Base-by-base conservation (phyloP, 23 red algal species). In the Gracilaria gracilis region DNA sequence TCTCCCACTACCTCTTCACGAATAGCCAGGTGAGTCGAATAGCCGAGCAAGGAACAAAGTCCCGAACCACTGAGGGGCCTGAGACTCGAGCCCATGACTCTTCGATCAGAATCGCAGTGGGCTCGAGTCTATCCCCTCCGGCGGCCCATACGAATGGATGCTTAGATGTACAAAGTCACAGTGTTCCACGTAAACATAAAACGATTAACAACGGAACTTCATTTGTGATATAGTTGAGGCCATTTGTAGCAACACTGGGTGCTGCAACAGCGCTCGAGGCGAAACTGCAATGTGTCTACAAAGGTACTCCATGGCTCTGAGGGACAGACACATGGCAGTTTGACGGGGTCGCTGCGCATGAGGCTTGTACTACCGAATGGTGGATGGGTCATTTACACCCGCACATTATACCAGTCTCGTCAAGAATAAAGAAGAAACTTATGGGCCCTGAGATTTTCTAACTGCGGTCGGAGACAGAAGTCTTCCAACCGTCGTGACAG, bases 401-500 rank as follows among this genome's bases (percentile, higher is more conserved):
- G 5, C 11, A 46, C 42, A 4, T 11, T 46, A 46, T 4, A 46
- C 51, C 8, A 6, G 51, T 17, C 16, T 20, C 51, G 12, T 48
- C 44, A 48, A 8, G 44, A 48, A 55, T 9, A 9, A 29, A 19
- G 13, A 17, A 69, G 32, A 9, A 34, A 69, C 7, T 36, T 15
- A 17, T 8, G 31, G 64, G 33, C 31, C 64, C 29, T 8, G 32
- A 3, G 33, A 15, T 38, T 15, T 38, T 37, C 8, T 3, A 69
- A 69, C 33, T 69, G 64, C 33, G 64, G 12, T 32, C 32, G 11
- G 11, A 62, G 5, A 62, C 27, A 62, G 31, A 69, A 69, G 8
- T 37, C 64, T 69, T 69, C 64, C 64, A 69, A 69, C 64, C 64
- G 64, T 20, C 64, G 64, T 69, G 64, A 69, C 64, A 36, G 32